A percentile compares a stretch with the other conserved stretches of the same genome.
Evolutionary conservation across 257 asterid genomes (phyloP).

Genomic region (Penstemon eatonii): DNA sequence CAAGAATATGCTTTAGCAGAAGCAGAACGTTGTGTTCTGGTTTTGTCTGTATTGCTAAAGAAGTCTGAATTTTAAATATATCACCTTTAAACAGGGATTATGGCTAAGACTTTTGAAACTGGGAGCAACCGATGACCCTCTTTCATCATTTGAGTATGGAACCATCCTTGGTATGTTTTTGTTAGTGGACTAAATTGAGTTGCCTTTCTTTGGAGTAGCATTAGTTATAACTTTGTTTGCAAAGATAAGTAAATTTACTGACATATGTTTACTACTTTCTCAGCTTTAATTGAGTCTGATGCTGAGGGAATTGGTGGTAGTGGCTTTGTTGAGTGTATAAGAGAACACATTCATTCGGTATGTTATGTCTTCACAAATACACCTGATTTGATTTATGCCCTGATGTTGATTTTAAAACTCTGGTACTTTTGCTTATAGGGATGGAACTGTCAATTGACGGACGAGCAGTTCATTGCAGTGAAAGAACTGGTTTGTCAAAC

Average conservation of each 20-base stretch:
- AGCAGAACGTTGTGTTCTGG: conserved; percentile 15
- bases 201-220: conserved; percentile 15
- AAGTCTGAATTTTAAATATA: conserved; percentile 8
- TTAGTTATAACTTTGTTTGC: conserved; percentile 20
- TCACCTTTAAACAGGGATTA: conserved; percentile 60
- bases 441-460: conserved; percentile 73
- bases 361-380: conserved; percentile 34
- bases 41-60: conserved; percentile 15
- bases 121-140: conserved; percentile 96
- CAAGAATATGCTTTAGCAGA: not conserved
- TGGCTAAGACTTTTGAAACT: conserved; percentile 91
- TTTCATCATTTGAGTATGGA: conserved; percentile 95
- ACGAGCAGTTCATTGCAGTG: conserved; percentile 93
- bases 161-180: conserved; percentile 80
- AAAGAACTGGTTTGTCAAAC: conserved; percentile 73
- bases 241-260: conserved; percentile 29
- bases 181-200: conserved; percentile 9
- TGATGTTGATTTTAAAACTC: conserved; percentile 23
- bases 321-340: conserved; percentile 94
- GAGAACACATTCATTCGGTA: conserved; percentile 93
- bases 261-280: conserved; percentile 31
- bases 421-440: conserved; percentile 46
- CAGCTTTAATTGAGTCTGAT: conserved; percentile 93
- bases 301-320: conserved; percentile 99
- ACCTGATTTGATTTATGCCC: conserved; percentile 4